phyloP scores from a whole-genome alignment of 1,284 basidiomycete species.

The Pisolithus thermaeus region DNA sequence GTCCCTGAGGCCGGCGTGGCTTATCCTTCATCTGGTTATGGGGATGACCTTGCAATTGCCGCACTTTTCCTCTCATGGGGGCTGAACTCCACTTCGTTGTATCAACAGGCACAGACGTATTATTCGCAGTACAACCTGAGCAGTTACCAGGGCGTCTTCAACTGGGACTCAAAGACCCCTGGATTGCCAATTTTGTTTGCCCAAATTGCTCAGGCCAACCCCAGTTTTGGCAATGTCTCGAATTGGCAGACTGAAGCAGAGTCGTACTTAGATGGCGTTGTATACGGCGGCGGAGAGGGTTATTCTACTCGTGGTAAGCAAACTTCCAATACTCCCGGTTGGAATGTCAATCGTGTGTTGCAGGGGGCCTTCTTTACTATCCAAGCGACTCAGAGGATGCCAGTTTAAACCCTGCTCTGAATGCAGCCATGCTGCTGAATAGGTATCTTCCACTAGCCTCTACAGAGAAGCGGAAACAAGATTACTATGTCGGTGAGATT shows the following conservation, averaged over 20 bases:
- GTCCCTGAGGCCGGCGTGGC: slow-evolving; percentile 59
- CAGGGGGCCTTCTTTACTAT: slow-evolving; percentile 78
- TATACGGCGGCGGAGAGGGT: slow-evolving; percentile 52
- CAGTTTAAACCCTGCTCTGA: slow-evolving; percentile 82
- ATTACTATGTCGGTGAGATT: slow-evolving; percentile 51
- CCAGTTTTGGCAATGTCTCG: slow-evolving; percentile 47
- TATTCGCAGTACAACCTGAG: slow-evolving; percentile 57
- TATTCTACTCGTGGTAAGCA: slow-evolving; percentile 47
- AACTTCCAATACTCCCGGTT: slow-evolving; percentile 2
- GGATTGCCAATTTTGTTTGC: slow-evolving; percentile 72
- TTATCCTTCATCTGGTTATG: slow-evolving; percentile 70
- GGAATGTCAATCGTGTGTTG: slow-evolving; percentile 1
- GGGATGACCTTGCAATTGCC: slow-evolving; percentile 68
- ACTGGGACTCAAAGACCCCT: slow-evolving; percentile 85
- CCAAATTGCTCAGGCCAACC: slow-evolving; percentile 53
- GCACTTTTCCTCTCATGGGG: slow-evolving; percentile 75
- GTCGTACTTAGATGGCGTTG: slow-evolving; percentile 68
- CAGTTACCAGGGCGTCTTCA: slow-evolving; percentile 61
- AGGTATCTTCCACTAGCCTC: slow-evolving; percentile 75
- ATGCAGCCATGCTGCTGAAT: slow-evolving; percentile 75
- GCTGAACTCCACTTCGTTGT: slow-evolving; percentile 54
- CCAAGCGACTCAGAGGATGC: slow-evolving; percentile 73
- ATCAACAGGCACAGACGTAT: slow-evolving; percentile 58
- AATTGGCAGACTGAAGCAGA: slow-evolving; percentile 72
- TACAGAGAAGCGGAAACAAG: slow-evolving; percentile 46